Percentiles rank a stretch among this genome's conserved stretches.
Conservation (phyloP, 305 asterid species). For the Petunia hybrid region DNA sequence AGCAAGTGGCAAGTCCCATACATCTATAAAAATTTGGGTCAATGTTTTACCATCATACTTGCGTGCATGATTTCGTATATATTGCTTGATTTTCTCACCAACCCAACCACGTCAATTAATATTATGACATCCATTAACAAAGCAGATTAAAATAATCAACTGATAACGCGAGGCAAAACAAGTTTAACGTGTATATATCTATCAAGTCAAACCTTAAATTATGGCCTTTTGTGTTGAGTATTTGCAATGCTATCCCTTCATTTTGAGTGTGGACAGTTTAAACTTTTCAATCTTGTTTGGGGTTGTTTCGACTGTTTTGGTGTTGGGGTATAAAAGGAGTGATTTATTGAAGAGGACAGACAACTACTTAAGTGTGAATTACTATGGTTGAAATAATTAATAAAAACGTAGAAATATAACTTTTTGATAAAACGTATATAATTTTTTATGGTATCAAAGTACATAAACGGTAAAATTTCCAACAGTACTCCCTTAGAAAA, state of each 20-base stretch:
- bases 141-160: neutral
- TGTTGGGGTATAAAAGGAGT: neutral
- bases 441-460: neutral
- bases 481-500: too few relatives aligned
- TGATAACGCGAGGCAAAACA: neutral
- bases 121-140: neutral
- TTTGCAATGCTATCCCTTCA: neutral
- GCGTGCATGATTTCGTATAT: constrained; percentile 21
- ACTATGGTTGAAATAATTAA: too few relatives aligned
- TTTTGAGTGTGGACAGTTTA: neutral
- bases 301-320: too few relatives aligned
- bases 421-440: neutral
- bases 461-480: neutral
- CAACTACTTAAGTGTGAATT: too few relatives aligned
- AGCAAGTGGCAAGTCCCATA: neutral
- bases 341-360: too few relatives aligned
- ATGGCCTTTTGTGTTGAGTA: neutral
- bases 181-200: constrained; percentile 1
- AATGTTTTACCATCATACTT: neutral
- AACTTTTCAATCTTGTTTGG: too few relatives aligned
- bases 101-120: constrained; percentile 2
- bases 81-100: neutral
- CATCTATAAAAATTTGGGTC: neutral
- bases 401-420: too few relatives aligned
- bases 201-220: neutral